Conservation (phyloP, 805 yeast genomes). For the Metschnikowia lachancei region DNA sequence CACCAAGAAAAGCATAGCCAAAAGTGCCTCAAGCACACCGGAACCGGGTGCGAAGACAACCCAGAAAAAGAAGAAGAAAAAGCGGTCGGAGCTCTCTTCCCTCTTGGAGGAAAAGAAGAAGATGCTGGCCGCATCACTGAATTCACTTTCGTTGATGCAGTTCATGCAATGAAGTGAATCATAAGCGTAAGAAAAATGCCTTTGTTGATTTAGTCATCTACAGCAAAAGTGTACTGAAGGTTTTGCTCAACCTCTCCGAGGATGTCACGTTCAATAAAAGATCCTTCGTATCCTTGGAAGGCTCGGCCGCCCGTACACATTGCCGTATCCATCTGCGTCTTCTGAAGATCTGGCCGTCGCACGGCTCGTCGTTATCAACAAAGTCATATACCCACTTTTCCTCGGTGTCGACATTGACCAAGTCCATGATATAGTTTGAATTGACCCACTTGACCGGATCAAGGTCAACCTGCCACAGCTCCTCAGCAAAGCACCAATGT, state of each 20-base stretch:
- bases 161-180: constrained; percentile 34
- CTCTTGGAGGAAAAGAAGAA: constrained; percentile 41
- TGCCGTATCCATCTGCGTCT: constrained; percentile 67
- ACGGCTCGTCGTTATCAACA: constrained; percentile 16
- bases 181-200: too few species aligned
- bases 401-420: constrained; percentile 63
- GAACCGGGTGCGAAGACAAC: not conserved
- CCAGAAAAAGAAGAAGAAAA: constrained; percentile 44
- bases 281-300: constrained; percentile 4
- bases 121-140: constrained; percentile 24
- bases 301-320: constrained; percentile 24
- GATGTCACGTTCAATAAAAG: constrained; percentile 4
- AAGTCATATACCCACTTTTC: constrained; percentile 86
- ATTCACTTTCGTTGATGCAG: constrained; percentile 46
- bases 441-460: constrained; percentile 64
- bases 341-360: constrained; percentile 43
- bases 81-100: constrained; percentile 41
- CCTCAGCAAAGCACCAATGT: constrained; percentile 52
- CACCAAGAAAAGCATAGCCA: constrained; percentile 3
- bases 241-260: constrained; percentile 15
- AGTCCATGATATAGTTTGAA: constrained; percentile 45
- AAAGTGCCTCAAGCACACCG: not conserved
- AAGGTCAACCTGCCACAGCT: constrained; percentile 66
- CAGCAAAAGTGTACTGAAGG: constrained; percentile 15
- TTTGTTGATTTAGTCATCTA: not conserved